phyloP scores from a whole-genome alignment of 2,329 filamentous ascomycete species.

The Alternaria dauci region DNA sequence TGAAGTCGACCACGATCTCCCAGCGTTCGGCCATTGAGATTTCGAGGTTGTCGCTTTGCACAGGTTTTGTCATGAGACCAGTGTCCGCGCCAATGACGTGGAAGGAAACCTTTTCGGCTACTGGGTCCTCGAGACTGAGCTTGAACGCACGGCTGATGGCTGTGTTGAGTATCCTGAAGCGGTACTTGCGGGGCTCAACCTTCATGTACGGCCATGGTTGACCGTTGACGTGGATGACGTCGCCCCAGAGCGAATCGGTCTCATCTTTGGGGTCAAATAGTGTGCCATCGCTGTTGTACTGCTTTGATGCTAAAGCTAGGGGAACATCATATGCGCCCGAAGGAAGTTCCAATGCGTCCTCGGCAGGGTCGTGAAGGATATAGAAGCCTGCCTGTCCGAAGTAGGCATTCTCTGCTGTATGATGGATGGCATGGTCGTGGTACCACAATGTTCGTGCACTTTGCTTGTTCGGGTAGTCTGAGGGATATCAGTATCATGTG shows the following conservation, averaged over 20 bases:
- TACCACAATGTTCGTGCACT: constrained; percentile 66
- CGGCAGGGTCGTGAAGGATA: constrained; percentile 62
- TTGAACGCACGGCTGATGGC: constrained; percentile 55
- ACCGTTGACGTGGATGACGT: constrained; percentile 67
- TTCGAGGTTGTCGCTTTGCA: constrained; percentile 54
- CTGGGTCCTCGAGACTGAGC: constrained; percentile 57
- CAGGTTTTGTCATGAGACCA: constrained; percentile 53
- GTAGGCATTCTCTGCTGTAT: constrained; percentile 66
- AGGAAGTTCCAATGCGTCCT: constrained; percentile 61
- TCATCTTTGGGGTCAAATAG: constrained; percentile 61
- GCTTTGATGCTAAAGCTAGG: constrained; percentile 61
- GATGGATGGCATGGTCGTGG: constrained; percentile 54
- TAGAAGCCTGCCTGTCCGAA: constrained; percentile 67
- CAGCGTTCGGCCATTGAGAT: constrained; percentile 67
- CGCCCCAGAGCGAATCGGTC: constrained; percentile 61
- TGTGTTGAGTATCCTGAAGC: constrained; percentile 63
- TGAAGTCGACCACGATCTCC: constrained; percentile 68
- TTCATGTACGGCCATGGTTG: constrained; percentile 67
- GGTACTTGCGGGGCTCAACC: constrained; percentile 69
- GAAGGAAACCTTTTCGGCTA: constrained; percentile 57
- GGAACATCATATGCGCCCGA: constrained; percentile 64
- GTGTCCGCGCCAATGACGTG: constrained; percentile 65
- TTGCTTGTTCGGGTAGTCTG: constrained; percentile 65
- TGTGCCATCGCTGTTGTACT: constrained; percentile 63
- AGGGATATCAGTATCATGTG: constrained; percentile 6